phyloP scores from a whole-genome alignment of 805 yeast genomes.

The Brettanomyces nanus region DNA sequence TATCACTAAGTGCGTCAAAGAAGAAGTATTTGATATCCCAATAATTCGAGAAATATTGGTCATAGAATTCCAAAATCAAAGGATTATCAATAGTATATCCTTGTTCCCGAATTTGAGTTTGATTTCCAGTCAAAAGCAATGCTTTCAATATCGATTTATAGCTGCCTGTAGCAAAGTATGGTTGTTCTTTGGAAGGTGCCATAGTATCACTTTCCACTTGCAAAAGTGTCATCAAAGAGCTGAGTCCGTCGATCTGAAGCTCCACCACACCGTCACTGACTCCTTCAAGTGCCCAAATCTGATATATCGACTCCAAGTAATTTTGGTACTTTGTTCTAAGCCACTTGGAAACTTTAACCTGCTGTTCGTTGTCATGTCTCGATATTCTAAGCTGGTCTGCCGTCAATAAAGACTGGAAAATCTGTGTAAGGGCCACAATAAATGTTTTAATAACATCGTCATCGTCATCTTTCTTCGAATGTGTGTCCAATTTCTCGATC shows the following conservation, averaged over 20 bases:
- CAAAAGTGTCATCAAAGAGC: slow-evolving; percentile 46
- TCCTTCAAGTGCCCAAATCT: slow-evolving; percentile 33
- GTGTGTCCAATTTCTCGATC: slow-evolving; percentile 10
- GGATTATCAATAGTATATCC: slow-evolving; percentile 40
- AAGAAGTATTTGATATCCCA: slow-evolving; percentile 79
- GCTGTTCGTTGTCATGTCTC: slow-evolving; percentile 30
- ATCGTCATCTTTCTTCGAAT: slow-evolving; percentile 19
- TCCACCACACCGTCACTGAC: slow-evolving; percentile 24
- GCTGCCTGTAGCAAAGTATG: slow-evolving; percentile 54
- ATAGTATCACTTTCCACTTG: slow-evolving; percentile 47
- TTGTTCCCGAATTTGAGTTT: slow-evolving; percentile 29
- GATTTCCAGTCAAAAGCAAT: slow-evolving; percentile 26
- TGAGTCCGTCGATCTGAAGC: slow-evolving; percentile 46
- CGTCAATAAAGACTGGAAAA: slow-evolving; percentile 41
- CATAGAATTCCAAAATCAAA: slow-evolving; percentile 41
- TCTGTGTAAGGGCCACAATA: slow-evolving; percentile 33
- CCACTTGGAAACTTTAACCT: slow-evolving; percentile 54
- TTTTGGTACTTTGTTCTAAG: slow-evolving; percentile 47
- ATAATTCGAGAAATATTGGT: slow-evolving; percentile 43
- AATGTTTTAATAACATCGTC: slow-evolving; percentile 28
- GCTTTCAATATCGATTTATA: slow-evolving; percentile 33
- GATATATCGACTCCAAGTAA: slow-evolving; percentile 38
- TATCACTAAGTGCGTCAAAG: slow-evolving; percentile 38
- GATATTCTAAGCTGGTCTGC: slow-evolving; percentile 31
- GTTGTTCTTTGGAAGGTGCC: slow-evolving; percentile 42